phyloP scores from a whole-genome alignment of 1,139 yeast genomes.

The Taiozyma onychis region DNA sequence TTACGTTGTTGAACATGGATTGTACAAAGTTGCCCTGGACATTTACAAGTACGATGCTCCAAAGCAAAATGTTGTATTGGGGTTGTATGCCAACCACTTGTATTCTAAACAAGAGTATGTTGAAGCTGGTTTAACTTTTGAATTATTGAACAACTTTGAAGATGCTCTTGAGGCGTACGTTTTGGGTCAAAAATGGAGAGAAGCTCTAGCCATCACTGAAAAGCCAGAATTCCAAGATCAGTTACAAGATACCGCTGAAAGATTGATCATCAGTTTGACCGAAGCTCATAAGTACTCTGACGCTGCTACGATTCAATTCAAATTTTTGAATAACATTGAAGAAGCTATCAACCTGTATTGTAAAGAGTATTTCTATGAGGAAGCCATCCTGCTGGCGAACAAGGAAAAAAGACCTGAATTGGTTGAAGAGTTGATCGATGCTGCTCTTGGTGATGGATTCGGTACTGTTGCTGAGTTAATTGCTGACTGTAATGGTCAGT shows the following conservation, averaged over 20 bases:
- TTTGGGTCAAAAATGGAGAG: slow-evolving; percentile 75
- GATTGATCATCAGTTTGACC: slow-evolving; percentile 51
- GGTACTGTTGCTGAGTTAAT: slow-evolving; percentile 80
- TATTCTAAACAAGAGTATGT: slow-evolving; percentile 47
- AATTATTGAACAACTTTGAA: slow-evolving; percentile 50
- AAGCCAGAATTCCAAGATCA: slow-evolving; percentile 33
- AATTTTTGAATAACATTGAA: slow-evolving; percentile 53
- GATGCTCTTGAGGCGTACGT: slow-evolving; percentile 69
- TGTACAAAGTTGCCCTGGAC: slow-evolving; percentile 64
- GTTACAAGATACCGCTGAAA: slow-evolving; percentile 44
- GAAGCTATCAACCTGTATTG: slow-evolving; percentile 67
- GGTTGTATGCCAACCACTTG: slow-evolving; percentile 57
- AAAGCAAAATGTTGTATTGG: slow-evolving; percentile 51
- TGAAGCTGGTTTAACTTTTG: slow-evolving; percentile 79
- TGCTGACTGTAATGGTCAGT: slow-evolving; percentile 87
- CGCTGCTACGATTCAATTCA: slow-evolving; percentile 75
- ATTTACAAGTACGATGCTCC: slow-evolving; percentile 54
- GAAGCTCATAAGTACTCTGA: slow-evolving; percentile 73
- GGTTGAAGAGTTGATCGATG: slow-evolving; percentile 57
- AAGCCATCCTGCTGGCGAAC: slow-evolving; percentile 64
- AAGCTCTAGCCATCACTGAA: slow-evolving; percentile 62
- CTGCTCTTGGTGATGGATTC: slow-evolving; percentile 80
- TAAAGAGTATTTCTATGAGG: slow-evolving; percentile 68
- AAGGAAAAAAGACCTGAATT: slow-evolving; percentile 39
- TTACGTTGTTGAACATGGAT: slow-evolving; percentile 67